Evolutionary conservation across 192 early-diverging fungal species (phyloP).

Genomic region (Coemansia umbellata): DNA sequence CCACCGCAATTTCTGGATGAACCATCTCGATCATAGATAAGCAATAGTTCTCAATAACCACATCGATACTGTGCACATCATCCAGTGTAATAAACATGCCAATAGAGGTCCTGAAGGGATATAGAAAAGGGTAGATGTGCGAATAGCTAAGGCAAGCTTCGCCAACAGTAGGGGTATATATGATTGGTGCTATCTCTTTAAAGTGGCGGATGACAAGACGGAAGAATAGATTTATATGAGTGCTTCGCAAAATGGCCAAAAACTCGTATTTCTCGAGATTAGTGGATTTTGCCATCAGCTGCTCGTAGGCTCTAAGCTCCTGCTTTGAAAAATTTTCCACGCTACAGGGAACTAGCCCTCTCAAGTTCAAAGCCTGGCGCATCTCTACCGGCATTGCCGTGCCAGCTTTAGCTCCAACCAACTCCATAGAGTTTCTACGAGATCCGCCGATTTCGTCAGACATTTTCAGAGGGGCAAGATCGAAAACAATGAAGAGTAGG

Average conservation of each 20-base stretch:
- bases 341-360: constrained; percentile 64
- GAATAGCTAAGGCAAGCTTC: constrained; percentile 79
- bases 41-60: constrained; percentile 72
- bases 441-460: constrained; percentile 21
- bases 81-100: constrained; percentile 80
- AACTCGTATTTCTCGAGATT: constrained; percentile 79
- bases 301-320: constrained; percentile 63
- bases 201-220: constrained; percentile 68
- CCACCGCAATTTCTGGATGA: constrained; percentile 77
- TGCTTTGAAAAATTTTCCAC: constrained; percentile 72
- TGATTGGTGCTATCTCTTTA: constrained; percentile 66
- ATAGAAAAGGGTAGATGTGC: constrained; percentile 76
- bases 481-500: too few relatives aligned
- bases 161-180: constrained; percentile 76
- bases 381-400: constrained; percentile 43
- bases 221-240: constrained; percentile 77
- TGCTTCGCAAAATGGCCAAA: constrained; percentile 67
- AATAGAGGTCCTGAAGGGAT: constrained; percentile 62
- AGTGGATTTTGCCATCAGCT: constrained; percentile 62
- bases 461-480: too few relatives aligned
- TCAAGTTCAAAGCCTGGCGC: constrained; percentile 58
- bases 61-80: constrained; percentile 61
- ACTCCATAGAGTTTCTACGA: constrained; percentile 49
- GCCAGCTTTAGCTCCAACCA: constrained; percentile 36
- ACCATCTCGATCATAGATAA: constrained; percentile 55